A percentile compares a stretch with the other conserved stretches of the same genome.
These are phyloP conservation scores for Candida nanaspora DNA, from an alignment of 805 yeast species.

Conservation along the genomic window DNA sequence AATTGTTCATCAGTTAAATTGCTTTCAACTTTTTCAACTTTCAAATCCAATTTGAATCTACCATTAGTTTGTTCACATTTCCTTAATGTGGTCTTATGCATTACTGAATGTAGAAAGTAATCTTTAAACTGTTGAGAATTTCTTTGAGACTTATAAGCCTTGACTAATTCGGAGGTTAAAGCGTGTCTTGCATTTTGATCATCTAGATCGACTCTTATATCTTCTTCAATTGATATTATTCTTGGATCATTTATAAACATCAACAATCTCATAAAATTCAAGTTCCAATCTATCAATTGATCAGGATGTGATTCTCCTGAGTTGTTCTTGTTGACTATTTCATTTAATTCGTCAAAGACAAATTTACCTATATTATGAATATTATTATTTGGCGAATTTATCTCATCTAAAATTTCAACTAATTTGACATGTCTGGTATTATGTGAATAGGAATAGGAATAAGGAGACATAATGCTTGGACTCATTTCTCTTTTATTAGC, in stretches of 20 bases:
- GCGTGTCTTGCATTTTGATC: constrained; percentile 5
- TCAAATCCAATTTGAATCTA: constrained; percentile 2
- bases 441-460: not conserved
- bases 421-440: not conserved
- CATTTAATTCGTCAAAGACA: constrained; percentile 19
- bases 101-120: constrained; percentile 1
- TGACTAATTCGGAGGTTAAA: constrained; percentile 17
- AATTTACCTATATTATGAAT: constrained; percentile 14
- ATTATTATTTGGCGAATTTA: not conserved
- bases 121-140: not conserved
- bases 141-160: not conserved
- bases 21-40: constrained; percentile 8
- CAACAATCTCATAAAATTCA: constrained; percentile 42
- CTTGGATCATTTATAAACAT: constrained; percentile 26
- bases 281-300: constrained; percentile 43
- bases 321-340: constrained; percentile 6
- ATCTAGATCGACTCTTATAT: constrained; percentile 2
- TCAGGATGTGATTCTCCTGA: constrained; percentile 16
- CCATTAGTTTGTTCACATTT: constrained; percentile 6
- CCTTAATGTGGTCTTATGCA: not conserved
- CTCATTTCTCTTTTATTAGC: not conserved
- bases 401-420: not conserved
- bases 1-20: constrained; percentile 15
- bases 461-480: too few relatives aligned
- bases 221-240: constrained; percentile 4